phyloP scores from a whole-genome alignment of 192 early-diverging fungal genomes.

The Kickxella alabastrina region DNA sequence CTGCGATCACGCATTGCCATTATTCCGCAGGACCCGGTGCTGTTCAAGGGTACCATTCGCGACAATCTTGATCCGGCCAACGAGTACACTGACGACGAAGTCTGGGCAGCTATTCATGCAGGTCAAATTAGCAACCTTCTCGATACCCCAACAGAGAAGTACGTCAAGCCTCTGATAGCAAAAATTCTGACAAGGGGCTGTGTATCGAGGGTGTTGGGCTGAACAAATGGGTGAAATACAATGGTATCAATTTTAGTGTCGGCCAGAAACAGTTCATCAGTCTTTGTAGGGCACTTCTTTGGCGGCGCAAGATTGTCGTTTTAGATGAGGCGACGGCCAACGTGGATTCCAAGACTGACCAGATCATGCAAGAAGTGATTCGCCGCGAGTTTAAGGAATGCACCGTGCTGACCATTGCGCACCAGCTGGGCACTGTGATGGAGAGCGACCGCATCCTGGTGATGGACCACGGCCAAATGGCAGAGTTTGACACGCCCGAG shows the following conservation, averaged over 20 bases:
- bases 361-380: constrained; percentile 56
- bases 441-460: constrained; percentile 54
- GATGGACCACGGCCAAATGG: constrained; percentile 51
- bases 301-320: constrained; percentile 57
- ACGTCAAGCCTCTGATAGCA: constrained; percentile 46
- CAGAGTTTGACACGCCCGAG: constrained; percentile 55
- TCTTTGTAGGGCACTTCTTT: constrained; percentile 66
- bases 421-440: constrained; percentile 59
- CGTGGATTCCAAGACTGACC: constrained; percentile 34
- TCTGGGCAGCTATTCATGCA: constrained; percentile 55
- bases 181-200: constrained; percentile 49
- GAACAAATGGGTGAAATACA: constrained; percentile 13
- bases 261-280: constrained; percentile 76
- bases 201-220: constrained; percentile 54
- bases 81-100: constrained; percentile 44
- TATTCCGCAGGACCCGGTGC: constrained; percentile 80
- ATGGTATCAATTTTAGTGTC: constrained; percentile 67
- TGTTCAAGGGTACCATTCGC: constrained; percentile 59
- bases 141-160: constrained; percentile 7
- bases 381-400: constrained; percentile 54
- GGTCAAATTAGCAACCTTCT: constrained; percentile 10
- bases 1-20: constrained; percentile 62
- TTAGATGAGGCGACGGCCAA: constrained; percentile 61
- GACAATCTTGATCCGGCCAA: constrained; percentile 53
- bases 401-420: constrained; percentile 61